Evolutionary conservation across 2,329 filamentous ascomycete species (phyloP).

Genomic region (Achaetomium macrosporum): DNA sequence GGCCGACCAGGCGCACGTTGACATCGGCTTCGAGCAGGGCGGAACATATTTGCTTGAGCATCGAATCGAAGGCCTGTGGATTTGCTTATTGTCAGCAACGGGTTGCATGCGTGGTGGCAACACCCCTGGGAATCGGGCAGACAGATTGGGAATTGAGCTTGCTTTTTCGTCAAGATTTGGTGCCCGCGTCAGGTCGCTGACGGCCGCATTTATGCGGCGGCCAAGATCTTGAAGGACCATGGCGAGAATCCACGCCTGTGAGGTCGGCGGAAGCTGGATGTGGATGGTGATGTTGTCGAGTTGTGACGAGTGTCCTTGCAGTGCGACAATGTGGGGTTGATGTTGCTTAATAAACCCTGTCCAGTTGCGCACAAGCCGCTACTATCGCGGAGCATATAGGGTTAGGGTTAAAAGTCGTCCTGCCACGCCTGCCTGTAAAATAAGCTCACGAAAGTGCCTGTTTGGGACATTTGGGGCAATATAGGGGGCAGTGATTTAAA

Average conservation of each 20-base stretch:
- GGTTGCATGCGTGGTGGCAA: too few species aligned
- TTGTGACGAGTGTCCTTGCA: background rate
- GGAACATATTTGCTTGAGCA: constrained; percentile 97
- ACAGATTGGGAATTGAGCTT: constrained; percentile 19
- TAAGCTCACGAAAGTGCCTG: too few species aligned
- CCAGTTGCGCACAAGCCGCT: too few species aligned
- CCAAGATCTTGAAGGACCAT: constrained; percentile 99
- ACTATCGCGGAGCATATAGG: too few species aligned
- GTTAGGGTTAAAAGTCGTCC: too few species aligned
- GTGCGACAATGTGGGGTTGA: background rate
- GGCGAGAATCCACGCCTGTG: constrained; percentile 20
- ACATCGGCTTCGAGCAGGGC: constrained; percentile 96
- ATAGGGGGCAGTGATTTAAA: too few species aligned
- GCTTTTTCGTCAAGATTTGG: constrained; percentile 96
- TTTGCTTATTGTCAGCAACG: constrained; percentile 30
- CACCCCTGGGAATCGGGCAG: background rate
- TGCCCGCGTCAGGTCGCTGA: constrained; percentile 86
- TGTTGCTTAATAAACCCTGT: too few species aligned
- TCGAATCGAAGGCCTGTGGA: constrained; percentile 80
- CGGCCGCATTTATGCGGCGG: constrained; percentile 94
- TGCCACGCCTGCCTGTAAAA: too few species aligned
- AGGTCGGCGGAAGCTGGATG: constrained; percentile 6
- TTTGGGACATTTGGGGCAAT: too few species aligned
- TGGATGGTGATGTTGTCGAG: background rate
- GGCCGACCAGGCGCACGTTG: constrained; percentile 87